Evolutionary conservation across 2,329 filamentous ascomycete species (phyloP), one percentile per base, ranked within the genome.

Genomic region (Ophiocordyceps polyrhachis-furcata): DNA sequence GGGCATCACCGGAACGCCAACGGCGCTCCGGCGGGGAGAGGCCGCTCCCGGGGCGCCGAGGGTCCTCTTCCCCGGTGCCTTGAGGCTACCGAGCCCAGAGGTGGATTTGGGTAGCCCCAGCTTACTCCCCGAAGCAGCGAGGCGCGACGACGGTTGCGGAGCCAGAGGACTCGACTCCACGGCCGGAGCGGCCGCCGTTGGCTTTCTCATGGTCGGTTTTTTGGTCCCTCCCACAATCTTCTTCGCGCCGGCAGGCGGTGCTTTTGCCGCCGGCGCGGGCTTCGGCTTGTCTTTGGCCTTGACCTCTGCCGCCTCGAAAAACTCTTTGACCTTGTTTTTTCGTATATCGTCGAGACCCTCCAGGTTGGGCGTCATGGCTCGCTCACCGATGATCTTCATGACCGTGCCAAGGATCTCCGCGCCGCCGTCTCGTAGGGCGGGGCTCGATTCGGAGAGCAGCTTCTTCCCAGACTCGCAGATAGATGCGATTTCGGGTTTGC

Each of bases 341-440:
- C 88, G 77, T 52, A 96, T 96, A 21, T 98, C 91, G 57, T 98
- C 91, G 3, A 98, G 69, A 3, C 86, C 86, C 50, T 95, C 89
- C 15, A 98, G 66, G 58, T 93, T 83, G 9, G 85, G 82, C 40
- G 83, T 86, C 91, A 98, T 98, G 44, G 84, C 84, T 46, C 91
- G 78, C 62, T 98, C 93, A 40, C 91, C 89, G 66, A 96, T 84
- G 45, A 98, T 96, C 66, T 96, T 98, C 91, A 95, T 96, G 43
- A 98, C 63, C 0, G 88, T 94, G 50, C 93, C 91, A 3, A 98
- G 68, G 31, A 91, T 79, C 61, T 98, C 91, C 14, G 88, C 88
- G 59, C 88, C 91, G 28, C 86, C 87, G 43, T 89, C 81, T 62
- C 91, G 78, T 47, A 93, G 76, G 3, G 74, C 80, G 53, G 93